phyloP scores from a whole-genome alignment of 352 stramenopile species.

The Globisporangium alternatum region DNA sequence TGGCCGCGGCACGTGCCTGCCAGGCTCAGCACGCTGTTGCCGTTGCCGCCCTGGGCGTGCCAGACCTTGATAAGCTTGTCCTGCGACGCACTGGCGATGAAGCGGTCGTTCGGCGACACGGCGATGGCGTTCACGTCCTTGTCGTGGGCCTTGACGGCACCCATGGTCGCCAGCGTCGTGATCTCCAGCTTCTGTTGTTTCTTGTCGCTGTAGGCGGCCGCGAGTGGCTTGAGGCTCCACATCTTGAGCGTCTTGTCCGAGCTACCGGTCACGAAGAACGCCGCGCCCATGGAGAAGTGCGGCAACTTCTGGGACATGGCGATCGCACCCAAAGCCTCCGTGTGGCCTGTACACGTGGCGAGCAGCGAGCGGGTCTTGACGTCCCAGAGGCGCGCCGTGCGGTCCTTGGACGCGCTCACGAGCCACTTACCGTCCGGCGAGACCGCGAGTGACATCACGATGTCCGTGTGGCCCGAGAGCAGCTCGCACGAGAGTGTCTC shows the following conservation, averaged over 20 bases:
- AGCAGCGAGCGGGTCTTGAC: slow-evolving; percentile 73
- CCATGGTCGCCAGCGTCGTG: slow-evolving; percentile 52
- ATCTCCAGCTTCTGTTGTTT: slow-evolving; percentile 33
- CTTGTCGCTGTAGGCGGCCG: slow-evolving; percentile 40
- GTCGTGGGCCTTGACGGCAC: slow-evolving; percentile 85
- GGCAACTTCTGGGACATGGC: slow-evolving; percentile 88
- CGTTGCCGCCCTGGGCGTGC: slow-evolving; percentile 64
- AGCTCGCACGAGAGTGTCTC: slow-evolving; percentile 91
- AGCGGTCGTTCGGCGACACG: slow-evolving; percentile 96
- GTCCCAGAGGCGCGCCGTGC: slow-evolving; percentile 92
- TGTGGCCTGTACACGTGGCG: slow-evolving; percentile 91
- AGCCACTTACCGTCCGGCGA: slow-evolving; percentile 87
- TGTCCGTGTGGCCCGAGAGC: slow-evolving; percentile 96
- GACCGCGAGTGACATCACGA: slow-evolving; percentile 95
- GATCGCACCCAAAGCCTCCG: slow-evolving; percentile 92
- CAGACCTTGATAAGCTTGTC: slow-evolving; percentile 99
- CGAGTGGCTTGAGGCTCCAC: slow-evolving; percentile 90
- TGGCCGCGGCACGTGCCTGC: slow-evolving; percentile 94
- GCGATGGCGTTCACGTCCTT: slow-evolving; percentile 97
- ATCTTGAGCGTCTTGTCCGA: slow-evolving; percentile 98
- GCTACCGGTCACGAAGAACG: slow-evolving; percentile 96
- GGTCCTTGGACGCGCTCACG: slow-evolving; percentile 94
- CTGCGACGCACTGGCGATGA: slow-evolving; percentile 96
- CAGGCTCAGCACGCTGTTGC: slow-evolving; percentile 75
- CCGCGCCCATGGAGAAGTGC: slow-evolving; percentile 70